These are phyloP conservation scores for Aspergillus cavernicola DNA, from an alignment of 495 filamentous ascomycete genomes.

Conservation along the genomic window DNA sequence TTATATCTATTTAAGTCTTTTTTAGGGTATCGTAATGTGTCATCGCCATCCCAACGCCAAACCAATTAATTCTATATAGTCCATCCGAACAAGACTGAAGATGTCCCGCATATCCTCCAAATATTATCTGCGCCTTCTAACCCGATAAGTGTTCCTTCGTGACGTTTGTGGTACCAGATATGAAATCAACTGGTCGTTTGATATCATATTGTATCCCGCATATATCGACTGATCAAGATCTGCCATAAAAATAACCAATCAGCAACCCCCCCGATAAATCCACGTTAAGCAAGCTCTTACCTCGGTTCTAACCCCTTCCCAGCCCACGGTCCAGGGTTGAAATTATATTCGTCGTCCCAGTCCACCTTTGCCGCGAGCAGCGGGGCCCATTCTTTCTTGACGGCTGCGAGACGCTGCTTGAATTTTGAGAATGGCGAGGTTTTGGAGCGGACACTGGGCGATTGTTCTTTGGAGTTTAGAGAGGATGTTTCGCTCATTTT, in stretches of 20 bases:
- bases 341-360: constrained; percentile 31
- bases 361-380: constrained; percentile 23
- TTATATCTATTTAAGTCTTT: too few species aligned
- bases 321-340: constrained; percentile 25
- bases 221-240: too few species aligned
- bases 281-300: not conserved
- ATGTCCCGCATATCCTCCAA: not conserved
- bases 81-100: not conserved
- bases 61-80: too few species aligned
- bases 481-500: not conserved
- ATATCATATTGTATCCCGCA: too few species aligned
- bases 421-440: constrained; percentile 11
- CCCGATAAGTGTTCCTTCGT: too few species aligned
- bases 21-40: too few species aligned
- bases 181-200: too few species aligned
- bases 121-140: too few species aligned
- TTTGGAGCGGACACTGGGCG: not conserved
- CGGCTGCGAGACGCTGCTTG: constrained; percentile 10
- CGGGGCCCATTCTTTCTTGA: constrained; percentile 27
- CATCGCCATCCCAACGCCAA: too few species aligned
- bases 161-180: too few species aligned
- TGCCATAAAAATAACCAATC: too few species aligned
- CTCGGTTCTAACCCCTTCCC: constrained; percentile 18
- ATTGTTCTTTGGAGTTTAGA: not conserved
- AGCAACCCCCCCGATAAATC: too few species aligned